These are phyloP conservation scores for Erysimum pusillum DNA, from an alignment of 441 rosid genomes.

Conservation along the genomic window DNA sequence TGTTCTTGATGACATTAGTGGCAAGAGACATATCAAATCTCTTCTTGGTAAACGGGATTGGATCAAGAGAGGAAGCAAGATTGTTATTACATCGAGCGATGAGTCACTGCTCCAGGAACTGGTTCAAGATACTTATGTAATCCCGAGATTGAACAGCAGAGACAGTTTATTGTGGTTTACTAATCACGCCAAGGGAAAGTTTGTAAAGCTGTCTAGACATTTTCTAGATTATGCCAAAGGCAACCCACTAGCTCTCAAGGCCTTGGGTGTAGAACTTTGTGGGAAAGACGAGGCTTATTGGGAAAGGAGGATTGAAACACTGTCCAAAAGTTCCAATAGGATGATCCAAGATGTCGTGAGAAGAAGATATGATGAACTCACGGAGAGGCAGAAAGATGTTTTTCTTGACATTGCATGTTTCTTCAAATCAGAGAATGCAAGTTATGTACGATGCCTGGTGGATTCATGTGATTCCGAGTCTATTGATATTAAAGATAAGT, in stretches of 20 bases:
- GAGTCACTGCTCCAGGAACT: constrained; percentile 8
- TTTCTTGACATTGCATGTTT: constrained; percentile 35
- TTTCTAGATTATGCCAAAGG: constrained; percentile 27
- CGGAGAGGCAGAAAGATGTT: constrained; percentile 3
- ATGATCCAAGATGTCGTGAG: constrained; percentile 4
- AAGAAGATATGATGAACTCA: constrained; percentile 17
- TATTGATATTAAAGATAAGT: not conserved
- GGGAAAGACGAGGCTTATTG: constrained; percentile 15
- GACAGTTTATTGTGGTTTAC: not conserved
- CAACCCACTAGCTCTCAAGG: constrained; percentile 31
- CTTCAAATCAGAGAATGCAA: constrained; percentile 22
- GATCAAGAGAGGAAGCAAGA: constrained; percentile 26
- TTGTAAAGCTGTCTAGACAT: not conserved
- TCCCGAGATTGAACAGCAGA: constrained; percentile 5
- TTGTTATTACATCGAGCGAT: constrained; percentile 15
- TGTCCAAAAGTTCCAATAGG: not conserved
- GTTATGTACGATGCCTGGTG: not conserved
- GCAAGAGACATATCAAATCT: not conserved
- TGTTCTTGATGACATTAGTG: constrained; percentile 14
- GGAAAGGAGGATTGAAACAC: not conserved
- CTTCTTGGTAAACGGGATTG: constrained; percentile 12
- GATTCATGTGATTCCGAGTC: not conserved
- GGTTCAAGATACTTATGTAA: constrained; percentile 11
- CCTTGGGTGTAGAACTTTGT: constrained; percentile 18
- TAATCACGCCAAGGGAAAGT: no score